Evolutionary conservation across 2,329 filamentous ascomycete species (phyloP).

Genomic region (Aureobasidium leucospermi): DNA sequence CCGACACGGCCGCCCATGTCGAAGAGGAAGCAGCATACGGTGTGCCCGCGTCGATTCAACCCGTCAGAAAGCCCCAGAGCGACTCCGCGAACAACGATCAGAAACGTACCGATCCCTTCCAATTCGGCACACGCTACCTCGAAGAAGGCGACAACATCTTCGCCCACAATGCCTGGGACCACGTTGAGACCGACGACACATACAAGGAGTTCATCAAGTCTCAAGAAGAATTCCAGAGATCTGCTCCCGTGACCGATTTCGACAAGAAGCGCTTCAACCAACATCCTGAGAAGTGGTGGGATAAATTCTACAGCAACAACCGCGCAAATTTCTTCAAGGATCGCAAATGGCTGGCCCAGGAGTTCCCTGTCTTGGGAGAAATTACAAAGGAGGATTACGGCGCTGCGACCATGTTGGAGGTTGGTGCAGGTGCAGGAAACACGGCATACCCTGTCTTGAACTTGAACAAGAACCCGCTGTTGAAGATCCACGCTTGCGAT

Average conservation of each 20-base stretch:
- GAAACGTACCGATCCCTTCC: conserved; percentile 87
- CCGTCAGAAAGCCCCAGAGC: conserved; percentile 41
- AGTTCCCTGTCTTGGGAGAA: conserved; percentile 81
- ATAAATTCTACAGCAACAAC: conserved; percentile 97
- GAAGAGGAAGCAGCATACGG: conserved; percentile 38
- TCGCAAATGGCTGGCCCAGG: conserved; percentile 91
- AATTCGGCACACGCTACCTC: conserved; percentile 85
- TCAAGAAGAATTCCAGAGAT: conserved; percentile 79
- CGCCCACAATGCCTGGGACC: conserved; percentile 98
- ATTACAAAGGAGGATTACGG: conserved; percentile 66
- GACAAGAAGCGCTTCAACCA: conserved; percentile 85
- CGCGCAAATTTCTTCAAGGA: conserved; percentile 98
- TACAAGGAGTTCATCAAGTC: conserved; percentile 80
- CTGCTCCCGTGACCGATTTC: conserved; percentile 83
- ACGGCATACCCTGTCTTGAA: conserved; percentile 87
- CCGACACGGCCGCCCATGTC: neutral
- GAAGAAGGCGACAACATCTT: conserved; percentile 83
- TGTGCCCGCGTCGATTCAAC: conserved; percentile 40
- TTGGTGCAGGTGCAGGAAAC: conserved; percentile 92
- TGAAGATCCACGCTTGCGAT: conserved; percentile 89
- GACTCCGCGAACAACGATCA: conserved; percentile 67
- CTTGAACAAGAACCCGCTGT: conserved; percentile 70
- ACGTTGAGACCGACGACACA: conserved; percentile 83
- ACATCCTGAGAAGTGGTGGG: conserved; percentile 95
- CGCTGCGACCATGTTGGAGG: conserved; percentile 68